Evolutionary conservation across 805 yeast genomes (phyloP), one percentile per base, ranked within the genome.

Genomic region (Candida ortonii): DNA sequence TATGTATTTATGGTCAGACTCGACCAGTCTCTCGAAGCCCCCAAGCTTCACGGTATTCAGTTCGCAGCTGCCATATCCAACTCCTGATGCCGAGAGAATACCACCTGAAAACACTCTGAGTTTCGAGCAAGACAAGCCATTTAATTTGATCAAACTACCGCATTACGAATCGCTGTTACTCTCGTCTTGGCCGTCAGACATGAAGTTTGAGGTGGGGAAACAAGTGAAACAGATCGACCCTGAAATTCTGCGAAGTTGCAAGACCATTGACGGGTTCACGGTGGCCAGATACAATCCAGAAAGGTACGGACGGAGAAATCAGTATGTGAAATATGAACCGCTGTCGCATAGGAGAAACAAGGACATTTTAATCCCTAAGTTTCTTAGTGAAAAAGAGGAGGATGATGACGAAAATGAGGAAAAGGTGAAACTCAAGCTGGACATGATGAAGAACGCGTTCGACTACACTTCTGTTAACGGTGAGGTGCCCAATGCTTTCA

Each of bases 71-170:
- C 82, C 75, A 22, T 79, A 72, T 37, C 84, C 89, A 1, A 16
- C 65, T 47, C 4, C 54, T 11, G 58, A 46, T 28, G 51, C 41
- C 55, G 68, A 53, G 51, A 53, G 47, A 47, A 67, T 31, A 42
- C 63, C 33, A 28, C 49, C 12, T 27, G 40, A 38, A 39, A 50
- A 38, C 36, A 47, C 39, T 15, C 54, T 59, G 2, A 25, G 47
- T 3, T 55, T 69, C 4, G 78, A 81, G 41, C 67, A 68, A 24
- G 58, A 61, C 6, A 61, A 67, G 10, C 88, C 96, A 0, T 66
- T 90, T 37, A 80, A 78, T 30, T 53, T 76, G 1, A 67, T 93
- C 2, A 97, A 96, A 7, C 64, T 93, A 74, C 97, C 98, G 0
- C 86, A 80, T 49, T 93, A 87, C 57, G 77, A 77, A 36, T 84